Evolutionary conservation across 2,329 filamentous ascomycete genomes (phyloP).

Genomic region (Acrodontium crateriforme): DNA sequence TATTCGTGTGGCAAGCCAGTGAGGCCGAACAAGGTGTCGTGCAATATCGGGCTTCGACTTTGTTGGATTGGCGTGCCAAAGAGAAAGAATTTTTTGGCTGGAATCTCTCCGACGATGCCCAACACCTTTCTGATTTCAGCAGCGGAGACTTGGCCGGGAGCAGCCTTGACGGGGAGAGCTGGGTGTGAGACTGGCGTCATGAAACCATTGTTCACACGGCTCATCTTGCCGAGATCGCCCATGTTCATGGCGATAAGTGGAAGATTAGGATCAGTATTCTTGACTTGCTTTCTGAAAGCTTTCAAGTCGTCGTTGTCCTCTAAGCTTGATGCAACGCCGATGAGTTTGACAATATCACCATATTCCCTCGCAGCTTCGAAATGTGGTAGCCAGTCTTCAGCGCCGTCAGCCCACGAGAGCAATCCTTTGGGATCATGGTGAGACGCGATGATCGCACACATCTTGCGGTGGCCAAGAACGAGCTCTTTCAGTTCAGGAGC

Average conservation of each 20-base stretch:
- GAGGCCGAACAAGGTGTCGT: slow-evolving; percentile 69
- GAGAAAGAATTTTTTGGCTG: slow-evolving; percentile 64
- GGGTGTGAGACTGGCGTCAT: slow-evolving; percentile 91
- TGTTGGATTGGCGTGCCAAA: slow-evolving; percentile 75
- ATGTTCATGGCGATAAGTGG: slow-evolving; percentile 94
- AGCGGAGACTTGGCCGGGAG: slow-evolving; percentile 84
- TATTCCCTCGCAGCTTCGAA: slow-evolving; percentile 85
- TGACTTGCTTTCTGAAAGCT: slow-evolving; percentile 66
- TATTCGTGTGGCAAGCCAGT: slow-evolving; percentile 80
- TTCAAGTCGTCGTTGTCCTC: slow-evolving; percentile 80
- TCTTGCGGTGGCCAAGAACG: slow-evolving; percentile 38
- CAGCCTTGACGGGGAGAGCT: slow-evolving; percentile 78
- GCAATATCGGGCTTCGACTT: slow-evolving; percentile 75
- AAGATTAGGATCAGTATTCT: slow-evolving; percentile 51
- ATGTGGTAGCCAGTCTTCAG: slow-evolving; percentile 62
- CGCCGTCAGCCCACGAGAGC: slow-evolving; percentile 66
- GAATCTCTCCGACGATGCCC: slow-evolving; percentile 64
- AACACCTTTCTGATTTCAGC: slow-evolving; percentile 72
- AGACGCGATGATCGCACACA: slow-evolving; percentile 82
- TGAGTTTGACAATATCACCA: slow-evolving; percentile 87
- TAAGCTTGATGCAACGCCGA: slow-evolving; percentile 61
- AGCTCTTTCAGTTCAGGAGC: slow-evolving; percentile 58
- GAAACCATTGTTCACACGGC: slow-evolving; percentile 79
- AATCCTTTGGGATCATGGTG: slow-evolving; percentile 75
- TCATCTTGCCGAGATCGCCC: slow-evolving; percentile 75